Evolutionary conservation across 768 basidiomycete species (phyloP).

Genomic region (Leccinum truebloodii): DNA sequence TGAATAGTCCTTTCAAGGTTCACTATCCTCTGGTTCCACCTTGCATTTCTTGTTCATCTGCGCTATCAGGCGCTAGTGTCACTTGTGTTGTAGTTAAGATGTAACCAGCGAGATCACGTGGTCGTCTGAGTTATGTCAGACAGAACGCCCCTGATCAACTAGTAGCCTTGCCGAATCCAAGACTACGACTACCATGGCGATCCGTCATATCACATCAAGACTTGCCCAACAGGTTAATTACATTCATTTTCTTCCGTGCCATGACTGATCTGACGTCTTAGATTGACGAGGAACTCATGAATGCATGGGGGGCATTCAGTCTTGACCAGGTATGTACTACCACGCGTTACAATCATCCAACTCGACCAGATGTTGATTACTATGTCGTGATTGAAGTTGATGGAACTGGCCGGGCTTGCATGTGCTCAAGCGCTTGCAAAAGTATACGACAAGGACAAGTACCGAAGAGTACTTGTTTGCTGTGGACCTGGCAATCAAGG

Average conservation of each 20-base stretch:
- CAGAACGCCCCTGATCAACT: background rate
- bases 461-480: slow-evolving; percentile 85
- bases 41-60: background rate
- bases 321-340: slow-evolving; percentile 72
- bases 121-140: background rate
- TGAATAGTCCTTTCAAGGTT: slow-evolving; percentile 8
- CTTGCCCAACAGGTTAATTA: slow-evolving; percentile 70
- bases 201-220: slow-evolving; percentile 68
- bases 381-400: slow-evolving; percentile 55
- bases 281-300: slow-evolving; percentile 97
- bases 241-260: background rate
- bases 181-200: slow-evolving; percentile 40
- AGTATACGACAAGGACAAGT: slow-evolving; percentile 68
- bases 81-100: slow-evolving; percentile 4
- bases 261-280: slow-evolving; percentile 29
- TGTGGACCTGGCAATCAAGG: slow-evolving; percentile 98
- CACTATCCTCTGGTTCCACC: slow-evolving; percentile 1
- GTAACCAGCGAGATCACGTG: slow-evolving; percentile 2
- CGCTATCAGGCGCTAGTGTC: background rate
- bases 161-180: slow-evolving; percentile 2
- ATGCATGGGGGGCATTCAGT: slow-evolving; percentile 83
- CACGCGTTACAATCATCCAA: background rate
- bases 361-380: background rate
- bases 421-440: slow-evolving; percentile 86
- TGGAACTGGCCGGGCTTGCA: slow-evolving; percentile 95